A percentile compares a stretch with the other conserved stretches of the same genome.
Conservation (phyloP, 257 asterid genomes). For the Mentha longifolia region DNA sequence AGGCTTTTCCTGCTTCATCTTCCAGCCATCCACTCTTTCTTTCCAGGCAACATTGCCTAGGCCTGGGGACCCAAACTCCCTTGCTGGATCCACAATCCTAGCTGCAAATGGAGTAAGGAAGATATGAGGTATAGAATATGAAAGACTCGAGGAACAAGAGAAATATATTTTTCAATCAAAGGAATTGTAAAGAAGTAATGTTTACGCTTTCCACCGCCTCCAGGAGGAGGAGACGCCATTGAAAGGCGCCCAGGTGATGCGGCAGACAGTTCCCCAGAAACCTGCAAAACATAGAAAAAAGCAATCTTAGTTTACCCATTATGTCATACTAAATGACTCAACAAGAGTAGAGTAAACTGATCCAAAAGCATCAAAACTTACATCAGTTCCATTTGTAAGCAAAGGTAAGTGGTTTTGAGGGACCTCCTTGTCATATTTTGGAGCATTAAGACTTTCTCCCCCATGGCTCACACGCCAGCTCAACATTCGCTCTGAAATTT, state of each 20-base stretch:
- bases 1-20: constrained; percentile 96
- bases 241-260: constrained; percentile 98
- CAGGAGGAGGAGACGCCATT: constrained; percentile 94
- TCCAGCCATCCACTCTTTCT: constrained; percentile 99
- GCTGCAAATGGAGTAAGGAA: constrained; percentile 55
- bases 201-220: constrained; percentile 71
- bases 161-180: constrained; percentile 38
- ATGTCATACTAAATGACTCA: constrained; percentile 15
- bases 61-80: constrained; percentile 94
- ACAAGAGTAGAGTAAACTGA: constrained; percentile 15
- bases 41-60: constrained; percentile 99
- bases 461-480: constrained; percentile 93
- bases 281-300: constrained; percentile 46
- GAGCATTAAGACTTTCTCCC: constrained; percentile 67
- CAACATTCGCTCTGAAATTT: constrained; percentile 87
- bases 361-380: constrained; percentile 41
- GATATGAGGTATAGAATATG: constrained; percentile 28
- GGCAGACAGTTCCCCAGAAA: constrained; percentile 96
- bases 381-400: constrained; percentile 98
- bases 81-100: constrained; percentile 88
- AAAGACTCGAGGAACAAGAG: constrained; percentile 16
- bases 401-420: constrained; percentile 88
- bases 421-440: constrained; percentile 90
- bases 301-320: constrained; percentile 15
- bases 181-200: constrained; percentile 47